Evolutionary conservation across 2,329 filamentous ascomycete genomes (phyloP), one percentile per base, ranked within the genome.

Genomic region (Ceratocystis colombiana): DNA sequence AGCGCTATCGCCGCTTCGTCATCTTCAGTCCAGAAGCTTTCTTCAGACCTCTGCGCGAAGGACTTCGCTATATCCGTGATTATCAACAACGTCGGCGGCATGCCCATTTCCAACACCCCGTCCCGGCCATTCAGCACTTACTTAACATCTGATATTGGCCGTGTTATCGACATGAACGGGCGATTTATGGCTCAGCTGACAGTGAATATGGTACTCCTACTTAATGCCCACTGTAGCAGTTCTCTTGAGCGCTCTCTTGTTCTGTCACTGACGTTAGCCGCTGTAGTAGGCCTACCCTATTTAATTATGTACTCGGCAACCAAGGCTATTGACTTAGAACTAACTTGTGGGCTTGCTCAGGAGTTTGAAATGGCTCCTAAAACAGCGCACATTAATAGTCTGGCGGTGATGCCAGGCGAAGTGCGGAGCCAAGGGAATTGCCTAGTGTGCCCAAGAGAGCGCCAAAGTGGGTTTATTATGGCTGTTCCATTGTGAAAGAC

Each of bases 101-200:
- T 68, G 62, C 71, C 72, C 37, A 67, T 73, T 64, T 67, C 68
- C 64, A 66, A 66, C 68, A 72, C 71, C 28, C 68, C 71, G 30
- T 72, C 74, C 69, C 71, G 72, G 55, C 64, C 66, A 64, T 64
- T 73, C 66, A 69, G 67, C 15, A 72, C 71, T 12, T 73, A 72
- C 66, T 68, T 72, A 22, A 67, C 66, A 44, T 70, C 68, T 10
- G 74, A 74, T 20, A 69, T 75, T 66, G 73, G 74, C 68, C 68
- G 68, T 33, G 68, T 71, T 66, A 71, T 76, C 65, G 70, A 73
- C 68, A 63, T 72, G 48, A 75, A 77, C 69, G 71, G 71, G 33
- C 72, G 72, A 33, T 76, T 75, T 72, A 74, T 74, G 72, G 71
- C 74, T 28, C 73, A 72, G 25, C 70, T 75, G 17, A 74, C 74